A percentile compares a stretch with the other conserved stretches of the same genome.
These are phyloP conservation scores for Cucumis melo DNA, from an alignment of 306 rosid species.

Conservation along the genomic window DNA sequence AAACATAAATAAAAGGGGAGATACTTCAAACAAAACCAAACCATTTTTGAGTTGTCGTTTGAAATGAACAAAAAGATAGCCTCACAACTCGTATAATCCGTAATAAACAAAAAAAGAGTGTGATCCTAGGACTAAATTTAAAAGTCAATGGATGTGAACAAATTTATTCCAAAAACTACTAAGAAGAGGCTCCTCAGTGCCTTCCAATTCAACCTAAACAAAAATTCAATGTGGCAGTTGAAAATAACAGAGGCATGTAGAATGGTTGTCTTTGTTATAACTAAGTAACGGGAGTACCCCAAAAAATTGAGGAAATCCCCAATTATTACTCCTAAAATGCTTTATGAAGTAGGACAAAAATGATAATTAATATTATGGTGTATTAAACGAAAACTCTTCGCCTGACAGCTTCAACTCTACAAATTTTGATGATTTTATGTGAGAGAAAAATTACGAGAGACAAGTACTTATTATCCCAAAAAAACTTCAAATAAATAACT, in stretches of 20 bases:
- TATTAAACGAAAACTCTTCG: background rate
- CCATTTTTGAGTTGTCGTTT: background rate
- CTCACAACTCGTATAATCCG: background rate
- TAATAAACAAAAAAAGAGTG: background rate
- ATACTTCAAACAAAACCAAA: background rate
- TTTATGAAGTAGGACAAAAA: background rate
- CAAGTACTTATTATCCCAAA: background rate
- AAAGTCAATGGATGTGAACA: background rate
- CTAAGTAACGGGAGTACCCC: background rate
- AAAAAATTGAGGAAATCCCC: background rate
- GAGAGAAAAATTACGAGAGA: background rate
- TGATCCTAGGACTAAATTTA: background rate
- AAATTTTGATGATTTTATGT: background rate
- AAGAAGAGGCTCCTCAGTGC: background rate
- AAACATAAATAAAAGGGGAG: background rate
- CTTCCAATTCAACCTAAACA: background rate
- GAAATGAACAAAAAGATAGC: background rate
- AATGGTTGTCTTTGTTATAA: background rate
- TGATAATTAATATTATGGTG: background rate
- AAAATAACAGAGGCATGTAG: background rate
- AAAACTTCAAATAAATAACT: no score
- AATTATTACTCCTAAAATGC: background rate
- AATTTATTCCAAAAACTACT: background rate
- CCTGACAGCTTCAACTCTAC: background rate
- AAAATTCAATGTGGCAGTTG: background rate